Conservation (phyloP, 2,329 filamentous ascomycete genomes). For the Rhexocercosporidium sp. region DNA sequence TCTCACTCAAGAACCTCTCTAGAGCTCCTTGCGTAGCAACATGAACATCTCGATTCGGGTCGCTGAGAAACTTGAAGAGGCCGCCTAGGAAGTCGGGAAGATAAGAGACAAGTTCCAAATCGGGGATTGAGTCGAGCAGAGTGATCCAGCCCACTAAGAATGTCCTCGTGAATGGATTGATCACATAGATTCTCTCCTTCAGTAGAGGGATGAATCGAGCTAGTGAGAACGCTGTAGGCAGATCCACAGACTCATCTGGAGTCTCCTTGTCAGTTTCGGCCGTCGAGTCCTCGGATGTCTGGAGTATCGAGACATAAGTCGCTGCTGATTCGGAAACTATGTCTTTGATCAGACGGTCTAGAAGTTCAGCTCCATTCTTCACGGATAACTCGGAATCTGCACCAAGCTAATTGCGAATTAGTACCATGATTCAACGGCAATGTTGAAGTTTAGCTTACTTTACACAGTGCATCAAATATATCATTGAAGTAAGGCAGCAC, state of each 20-base stretch:
- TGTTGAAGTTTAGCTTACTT: slow-evolving; percentile 59
- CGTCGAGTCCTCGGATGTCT: slow-evolving; percentile 61
- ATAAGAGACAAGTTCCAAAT: slow-evolving; percentile 91
- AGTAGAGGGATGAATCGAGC: slow-evolving; percentile 89
- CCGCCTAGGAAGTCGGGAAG: slow-evolving; percentile 91
- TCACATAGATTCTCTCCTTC: slow-evolving; percentile 90
- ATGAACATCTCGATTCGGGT: slow-evolving; percentile 92
- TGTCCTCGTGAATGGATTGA: slow-evolving; percentile 92
- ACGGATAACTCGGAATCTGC: slow-evolving; percentile 96
- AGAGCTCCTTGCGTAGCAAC: slow-evolving; percentile 87
- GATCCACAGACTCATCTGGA: slow-evolving; percentile 51
- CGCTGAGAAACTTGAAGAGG: slow-evolving; percentile 88
- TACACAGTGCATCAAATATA: slow-evolving; percentile 96
- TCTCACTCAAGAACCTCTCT: slow-evolving; percentile 90
- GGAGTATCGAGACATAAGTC: slow-evolving; percentile 89
- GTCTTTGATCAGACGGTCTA: slow-evolving; percentile 94
- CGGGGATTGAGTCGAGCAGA: slow-evolving; percentile 92
- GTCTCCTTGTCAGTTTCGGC: slow-evolving; percentile 53
- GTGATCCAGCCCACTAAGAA: slow-evolving; percentile 98
- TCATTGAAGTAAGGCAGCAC: slow-evolving; percentile 97
- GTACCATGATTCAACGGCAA: not conserved
- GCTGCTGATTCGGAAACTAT: slow-evolving; percentile 95
- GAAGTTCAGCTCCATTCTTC: slow-evolving; percentile 94
- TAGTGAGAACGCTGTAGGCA: slow-evolving; percentile 90
- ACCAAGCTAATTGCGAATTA: slow-evolving; percentile 68